Evolutionary conservation across 2,329 filamentous ascomycete genomes (phyloP).

Genomic region (Fusarium buxicola): DNA sequence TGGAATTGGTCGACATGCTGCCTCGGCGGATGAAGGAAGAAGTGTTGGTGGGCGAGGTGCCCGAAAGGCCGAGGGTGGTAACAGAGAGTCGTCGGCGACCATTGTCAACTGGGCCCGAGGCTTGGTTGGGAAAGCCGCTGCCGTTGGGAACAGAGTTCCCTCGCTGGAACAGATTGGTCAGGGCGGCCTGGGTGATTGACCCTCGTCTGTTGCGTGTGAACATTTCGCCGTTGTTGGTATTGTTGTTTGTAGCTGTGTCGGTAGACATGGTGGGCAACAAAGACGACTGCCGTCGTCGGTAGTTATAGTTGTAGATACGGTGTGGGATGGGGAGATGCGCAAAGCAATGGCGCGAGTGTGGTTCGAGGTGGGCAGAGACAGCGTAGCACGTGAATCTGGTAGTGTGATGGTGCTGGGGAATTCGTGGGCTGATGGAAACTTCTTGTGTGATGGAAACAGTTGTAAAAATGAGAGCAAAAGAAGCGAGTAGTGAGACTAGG

Average conservation of each 20-base stretch:
- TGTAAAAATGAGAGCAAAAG: slow-evolving; percentile 25
- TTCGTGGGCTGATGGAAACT: slow-evolving; percentile 39
- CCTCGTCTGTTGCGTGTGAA: slow-evolving; percentile 65
- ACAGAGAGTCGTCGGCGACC: slow-evolving; percentile 79
- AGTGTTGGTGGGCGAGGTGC: slow-evolving; percentile 71
- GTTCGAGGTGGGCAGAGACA: slow-evolving; percentile 43
- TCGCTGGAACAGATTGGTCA: slow-evolving; percentile 69
- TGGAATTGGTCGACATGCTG: slow-evolving; percentile 75
- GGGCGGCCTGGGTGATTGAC: slow-evolving; percentile 67
- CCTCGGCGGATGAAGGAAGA: slow-evolving; percentile 68
- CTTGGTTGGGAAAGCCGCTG: slow-evolving; percentile 56
- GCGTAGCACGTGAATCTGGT: slow-evolving; percentile 44
- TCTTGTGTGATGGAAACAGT: slow-evolving; percentile 12
- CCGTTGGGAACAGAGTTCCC: slow-evolving; percentile 62
- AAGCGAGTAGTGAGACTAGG: slow-evolving; percentile 24
- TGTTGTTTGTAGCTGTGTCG: slow-evolving; percentile 49
- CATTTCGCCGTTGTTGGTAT: slow-evolving; percentile 49
- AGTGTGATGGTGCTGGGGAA: slow-evolving; percentile 31
- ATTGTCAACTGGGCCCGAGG: slow-evolving; percentile 61
- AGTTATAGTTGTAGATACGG: slow-evolving; percentile 45
- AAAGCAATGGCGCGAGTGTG: slow-evolving; percentile 43
- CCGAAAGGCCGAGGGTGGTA: slow-evolving; percentile 79
- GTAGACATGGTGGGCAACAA: slow-evolving; percentile 48
- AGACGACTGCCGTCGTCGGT: slow-evolving; percentile 35
- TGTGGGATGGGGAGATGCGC: slow-evolving; percentile 41